Evolutionary conservation across 208 protist genomes (phyloP), one percentile per base, ranked within the genome.

Genomic region (Crithidia bombi): DNA sequence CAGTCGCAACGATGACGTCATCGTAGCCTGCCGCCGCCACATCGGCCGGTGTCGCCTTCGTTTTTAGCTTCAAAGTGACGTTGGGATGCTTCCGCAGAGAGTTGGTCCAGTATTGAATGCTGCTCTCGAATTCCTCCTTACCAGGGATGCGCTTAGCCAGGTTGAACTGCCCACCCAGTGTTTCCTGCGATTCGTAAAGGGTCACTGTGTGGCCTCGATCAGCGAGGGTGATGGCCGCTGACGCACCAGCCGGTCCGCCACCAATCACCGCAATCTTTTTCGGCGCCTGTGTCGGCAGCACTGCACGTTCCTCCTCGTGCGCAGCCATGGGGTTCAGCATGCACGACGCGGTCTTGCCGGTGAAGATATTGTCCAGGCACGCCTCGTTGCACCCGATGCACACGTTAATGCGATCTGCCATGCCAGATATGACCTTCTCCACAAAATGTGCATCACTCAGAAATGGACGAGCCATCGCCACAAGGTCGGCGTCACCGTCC

Each of bases 331-430:
- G 94, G 71, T 98, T 98, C 49, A 98, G 74, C n/a, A 95, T 92
- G 75, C 96, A 98, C 3, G 82, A 90, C 3, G 93, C 76, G 7
- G 82, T 78, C 69, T 95, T 86, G 33, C 87, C 71, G 33, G 75
- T 82, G 77, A 97, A 98, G 44, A 96, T 82, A 51, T 95, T 91
- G 72, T 98, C 93, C 12, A 98, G 79, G 62, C 96, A 98, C 65
- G 71, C 71, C 12, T 98, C 93, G 69, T 98, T 98, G 82, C 96
- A 98, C n/a, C 75, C 96, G 51, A 98, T 98, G 81, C 96, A 98
- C 19, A 91, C 91, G 54, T 96, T 85, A 54, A 98, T 97, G 36
- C 86, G 78, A 19, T 91, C 82, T 3, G 55, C 74, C 35, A 67
- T 50, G 12, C 83, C 83, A 14, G 75, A 26, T 50, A 75, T 78